phyloP scores from a whole-genome alignment of 495 filamentous ascomycete species.

The Rhypophila decipiens region DNA sequence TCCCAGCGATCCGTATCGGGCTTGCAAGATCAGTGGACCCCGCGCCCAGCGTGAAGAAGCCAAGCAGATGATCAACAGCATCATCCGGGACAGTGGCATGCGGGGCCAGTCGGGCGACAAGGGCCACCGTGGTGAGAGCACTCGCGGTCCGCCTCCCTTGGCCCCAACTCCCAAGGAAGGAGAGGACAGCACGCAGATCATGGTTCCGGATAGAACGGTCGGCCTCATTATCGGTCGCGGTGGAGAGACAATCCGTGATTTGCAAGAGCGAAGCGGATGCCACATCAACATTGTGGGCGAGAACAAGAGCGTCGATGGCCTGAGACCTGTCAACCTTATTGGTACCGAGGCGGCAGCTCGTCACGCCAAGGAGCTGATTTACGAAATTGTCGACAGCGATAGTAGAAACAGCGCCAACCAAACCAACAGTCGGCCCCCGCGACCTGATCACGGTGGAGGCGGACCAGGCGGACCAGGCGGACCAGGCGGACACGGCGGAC shows the following conservation, averaged over 20 bases:
- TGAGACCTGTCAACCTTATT: conserved; percentile 79
- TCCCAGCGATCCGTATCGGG: conserved; percentile 59
- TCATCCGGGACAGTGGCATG: conserved; percentile 77
- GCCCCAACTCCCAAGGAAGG: conserved; percentile 57
- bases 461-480: conserved; percentile 31
- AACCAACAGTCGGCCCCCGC: conserved; percentile 21
- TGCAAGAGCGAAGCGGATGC: conserved; percentile 77
- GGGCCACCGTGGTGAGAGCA: conserved; percentile 14
- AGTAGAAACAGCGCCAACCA: conserved; percentile 46
- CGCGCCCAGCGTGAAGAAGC: conserved; percentile 60
- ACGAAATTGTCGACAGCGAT: conserved; percentile 85
- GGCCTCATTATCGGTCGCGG: conserved; percentile 80
- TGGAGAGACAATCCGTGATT: conserved; percentile 82
- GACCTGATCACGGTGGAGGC: conserved; percentile 27
- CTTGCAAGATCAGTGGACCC: conserved; percentile 71
- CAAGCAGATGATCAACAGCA: conserved; percentile 67
- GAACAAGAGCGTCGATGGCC: conserved; percentile 75
- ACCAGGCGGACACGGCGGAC: conserved; percentile 27
- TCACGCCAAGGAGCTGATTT: conserved; percentile 68
- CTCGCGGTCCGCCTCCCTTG: conserved; percentile 10
- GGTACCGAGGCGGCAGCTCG: conserved; percentile 59
- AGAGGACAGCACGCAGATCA: conserved; percentile 73
- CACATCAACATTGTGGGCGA: conserved; percentile 87
- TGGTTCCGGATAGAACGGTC: conserved; percentile 85
- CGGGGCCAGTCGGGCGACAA: conserved; percentile 38